phyloP scores from a whole-genome alignment of 2,329 filamentous ascomycete genomes.

The Epichloe elymi region DNA sequence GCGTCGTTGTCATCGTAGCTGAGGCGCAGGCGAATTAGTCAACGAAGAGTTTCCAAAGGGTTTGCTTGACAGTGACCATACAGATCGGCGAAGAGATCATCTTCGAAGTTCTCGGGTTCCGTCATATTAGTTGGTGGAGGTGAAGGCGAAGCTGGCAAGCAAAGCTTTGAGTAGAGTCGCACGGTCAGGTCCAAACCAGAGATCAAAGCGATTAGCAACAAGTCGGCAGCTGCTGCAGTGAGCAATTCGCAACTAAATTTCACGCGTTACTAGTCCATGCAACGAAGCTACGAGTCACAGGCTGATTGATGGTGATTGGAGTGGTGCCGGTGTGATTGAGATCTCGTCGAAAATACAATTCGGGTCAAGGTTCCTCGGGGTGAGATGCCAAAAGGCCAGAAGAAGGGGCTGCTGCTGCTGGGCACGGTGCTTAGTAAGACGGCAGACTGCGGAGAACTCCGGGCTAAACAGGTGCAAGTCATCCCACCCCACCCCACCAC shows the following conservation, averaged over 20 bases:
- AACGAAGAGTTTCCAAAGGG: background rate
- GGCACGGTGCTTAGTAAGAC: background rate
- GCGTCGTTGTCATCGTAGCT: slow-evolving; percentile 55
- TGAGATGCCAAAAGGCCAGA: background rate
- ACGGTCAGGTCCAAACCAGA: background rate
- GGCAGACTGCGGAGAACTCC: background rate
- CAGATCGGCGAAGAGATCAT: slow-evolving; percentile 94
- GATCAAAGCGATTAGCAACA: background rate
- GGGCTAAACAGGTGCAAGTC: background rate
- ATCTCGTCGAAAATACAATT: no score
- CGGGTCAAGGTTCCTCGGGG: background rate
- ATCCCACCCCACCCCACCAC: no score
- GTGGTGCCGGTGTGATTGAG: background rate
- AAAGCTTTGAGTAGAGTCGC: background rate
- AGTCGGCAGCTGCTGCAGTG: background rate
- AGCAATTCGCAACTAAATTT: background rate
- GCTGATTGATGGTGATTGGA: background rate
- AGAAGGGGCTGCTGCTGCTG: background rate
- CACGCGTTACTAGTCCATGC: background rate
- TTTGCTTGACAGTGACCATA: slow-evolving; percentile 30
- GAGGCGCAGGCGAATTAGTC: slow-evolving; percentile 5
- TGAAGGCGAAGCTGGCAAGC: background rate
- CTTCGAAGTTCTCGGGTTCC: slow-evolving; percentile 71
- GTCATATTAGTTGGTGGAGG: slow-evolving; percentile 43
- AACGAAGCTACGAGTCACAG: background rate